Percentiles rank a stretch among this genome's conserved stretches.
These are phyloP conservation scores for Gynostemma pentaphyllum DNA, from an alignment of 306 rosid species.

Conservation along the genomic window DNA sequence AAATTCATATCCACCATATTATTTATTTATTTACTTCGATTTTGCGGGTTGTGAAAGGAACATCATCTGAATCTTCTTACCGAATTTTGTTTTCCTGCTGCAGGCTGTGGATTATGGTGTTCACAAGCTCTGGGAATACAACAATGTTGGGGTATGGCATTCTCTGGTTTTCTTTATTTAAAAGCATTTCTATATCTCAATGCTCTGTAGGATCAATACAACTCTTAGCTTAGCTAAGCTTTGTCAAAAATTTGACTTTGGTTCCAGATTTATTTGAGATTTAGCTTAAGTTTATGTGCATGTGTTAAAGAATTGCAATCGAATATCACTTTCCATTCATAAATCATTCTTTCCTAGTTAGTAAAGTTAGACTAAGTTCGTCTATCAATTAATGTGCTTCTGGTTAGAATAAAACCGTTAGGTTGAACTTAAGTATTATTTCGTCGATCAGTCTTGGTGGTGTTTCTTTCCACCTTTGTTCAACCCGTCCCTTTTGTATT, in stretches of 20 bases:
- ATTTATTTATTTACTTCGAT: neutral
- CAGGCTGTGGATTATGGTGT: conserved; percentile 99
- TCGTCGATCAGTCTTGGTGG: neutral
- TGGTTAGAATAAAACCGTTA: neutral
- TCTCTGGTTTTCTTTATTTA: neutral
- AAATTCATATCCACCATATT: neutral
- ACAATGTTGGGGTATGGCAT: conserved; percentile 76
- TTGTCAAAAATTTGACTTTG: neutral
- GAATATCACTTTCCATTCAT: neutral
- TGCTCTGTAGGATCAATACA: neutral
- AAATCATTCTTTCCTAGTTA: neutral
- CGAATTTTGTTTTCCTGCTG: conserved; percentile 12
- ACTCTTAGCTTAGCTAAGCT: neutral
- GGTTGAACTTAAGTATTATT: neutral
- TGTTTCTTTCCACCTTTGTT: too few species aligned
- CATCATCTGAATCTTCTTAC: neutral
- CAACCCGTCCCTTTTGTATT: too few species aligned
- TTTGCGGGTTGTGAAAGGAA: neutral
- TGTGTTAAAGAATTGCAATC: neutral
- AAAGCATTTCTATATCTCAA: neutral
- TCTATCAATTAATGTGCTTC: neutral
- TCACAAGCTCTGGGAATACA: conserved; percentile 80
- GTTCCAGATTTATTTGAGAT: neutral
- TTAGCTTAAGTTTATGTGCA: neutral
- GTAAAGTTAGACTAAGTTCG: neutral